These are phyloP conservation scores for Solanum hybrid DNA, from an alignment of 305 asterid species.

Conservation along the genomic window DNA sequence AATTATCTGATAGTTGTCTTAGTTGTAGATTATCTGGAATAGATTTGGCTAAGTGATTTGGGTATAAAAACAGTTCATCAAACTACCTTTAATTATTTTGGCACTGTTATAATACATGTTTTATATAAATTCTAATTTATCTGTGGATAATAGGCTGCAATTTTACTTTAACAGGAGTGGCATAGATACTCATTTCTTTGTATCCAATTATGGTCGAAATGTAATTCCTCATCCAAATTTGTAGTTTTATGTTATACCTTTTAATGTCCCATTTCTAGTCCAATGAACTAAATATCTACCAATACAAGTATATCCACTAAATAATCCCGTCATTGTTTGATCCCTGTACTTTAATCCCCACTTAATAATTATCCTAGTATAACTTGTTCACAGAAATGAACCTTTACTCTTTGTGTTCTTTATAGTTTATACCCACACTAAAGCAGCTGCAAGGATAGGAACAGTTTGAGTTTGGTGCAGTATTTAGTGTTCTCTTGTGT, in stretches of 20 bases:
- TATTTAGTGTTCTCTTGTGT: background rate
- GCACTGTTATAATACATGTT: background rate
- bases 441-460: background rate
- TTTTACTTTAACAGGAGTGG: background rate
- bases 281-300: background rate
- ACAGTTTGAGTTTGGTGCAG: background rate
- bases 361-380: background rate
- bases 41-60: background rate
- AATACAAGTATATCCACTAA: background rate
- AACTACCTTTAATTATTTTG: background rate
- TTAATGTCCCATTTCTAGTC: background rate
- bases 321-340: background rate
- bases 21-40: background rate
- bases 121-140: background rate
- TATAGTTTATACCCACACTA: background rate
- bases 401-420: background rate
- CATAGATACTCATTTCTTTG: background rate
- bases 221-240: background rate
- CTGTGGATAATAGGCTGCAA: background rate
- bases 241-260: background rate
- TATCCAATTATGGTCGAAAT: background rate
- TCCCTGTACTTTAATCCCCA: background rate
- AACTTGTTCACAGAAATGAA: background rate
- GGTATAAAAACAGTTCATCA: background rate
- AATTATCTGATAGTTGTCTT: background rate